Conservation (phyloP, 1,284 basidiomycete species). For the Cutaneotrichosporon dermatis region DNA sequence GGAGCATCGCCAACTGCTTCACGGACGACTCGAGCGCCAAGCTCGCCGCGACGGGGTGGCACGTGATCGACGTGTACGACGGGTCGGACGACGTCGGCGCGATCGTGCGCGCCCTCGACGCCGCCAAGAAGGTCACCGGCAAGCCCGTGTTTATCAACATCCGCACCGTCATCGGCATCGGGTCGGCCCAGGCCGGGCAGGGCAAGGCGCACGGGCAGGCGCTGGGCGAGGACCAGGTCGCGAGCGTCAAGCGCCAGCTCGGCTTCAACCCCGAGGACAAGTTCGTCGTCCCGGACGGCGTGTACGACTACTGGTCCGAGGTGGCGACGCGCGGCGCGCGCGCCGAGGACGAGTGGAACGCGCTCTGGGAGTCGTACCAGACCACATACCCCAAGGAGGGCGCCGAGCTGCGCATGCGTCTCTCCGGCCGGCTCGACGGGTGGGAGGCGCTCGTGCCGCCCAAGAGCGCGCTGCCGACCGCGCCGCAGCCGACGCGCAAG, state of each 20-base stretch:
- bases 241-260: conserved; percentile 22
- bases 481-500: conserved; percentile 25
- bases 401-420: conserved; percentile 14
- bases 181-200: conserved; percentile 18
- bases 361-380: conserved; percentile 18
- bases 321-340: conserved; percentile 14
- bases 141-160: conserved; percentile 26
- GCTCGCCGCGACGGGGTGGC: conserved; percentile 26
- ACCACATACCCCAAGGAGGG: conserved; percentile 14
- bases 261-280: conserved; percentile 21
- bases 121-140: conserved; percentile 39
- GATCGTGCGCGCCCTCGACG: conserved; percentile 21
- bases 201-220: conserved; percentile 24
- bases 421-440: conserved; percentile 18
- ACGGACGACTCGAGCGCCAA: conserved; percentile 34
- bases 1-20: conserved; percentile 29
- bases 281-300: conserved; percentile 19
- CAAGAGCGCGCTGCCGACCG: conserved; percentile 17
- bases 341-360: conserved; percentile 21
- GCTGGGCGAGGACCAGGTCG: conserved; percentile 26
- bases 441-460: conserved; percentile 18
- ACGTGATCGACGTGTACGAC: conserved; percentile 28
- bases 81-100: conserved; percentile 23
- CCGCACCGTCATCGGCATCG: conserved; percentile 24
- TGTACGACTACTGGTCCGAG: conserved; percentile 24